These are phyloP conservation scores for Saccharomyces mikatae DNA, from an alignment of 805 yeast species.

Conservation along the genomic window DNA sequence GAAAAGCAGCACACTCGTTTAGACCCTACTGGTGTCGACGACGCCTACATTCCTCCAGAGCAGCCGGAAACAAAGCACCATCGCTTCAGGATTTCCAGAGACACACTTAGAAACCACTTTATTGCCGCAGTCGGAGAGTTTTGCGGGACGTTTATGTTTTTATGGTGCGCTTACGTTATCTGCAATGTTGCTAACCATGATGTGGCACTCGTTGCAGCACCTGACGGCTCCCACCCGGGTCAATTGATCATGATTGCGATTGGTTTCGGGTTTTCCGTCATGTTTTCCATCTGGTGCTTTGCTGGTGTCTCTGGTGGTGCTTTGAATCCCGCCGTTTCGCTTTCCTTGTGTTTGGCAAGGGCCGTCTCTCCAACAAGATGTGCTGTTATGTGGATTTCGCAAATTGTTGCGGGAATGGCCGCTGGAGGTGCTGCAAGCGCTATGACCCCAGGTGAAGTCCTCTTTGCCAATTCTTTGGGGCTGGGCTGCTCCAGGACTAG, in stretches of 20 bases:
- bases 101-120: constrained; percentile 47
- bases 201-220: constrained; percentile 23
- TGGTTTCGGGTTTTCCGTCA: constrained; percentile 81
- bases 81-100: constrained; percentile 34
- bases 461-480: constrained; percentile 65
- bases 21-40: not conserved
- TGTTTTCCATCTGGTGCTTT: constrained; percentile 33
- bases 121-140: constrained; percentile 75
- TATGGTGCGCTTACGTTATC: constrained; percentile 74
- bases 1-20: not conserved
- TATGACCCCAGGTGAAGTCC: constrained; percentile 72
- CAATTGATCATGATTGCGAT: constrained; percentile 71
- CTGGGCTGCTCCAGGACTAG: constrained; percentile 63
- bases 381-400: constrained; percentile 53
- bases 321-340: constrained; percentile 82
- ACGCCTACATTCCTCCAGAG: not conserved
- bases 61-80: constrained; percentile 13
- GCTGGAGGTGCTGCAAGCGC: constrained; percentile 87
- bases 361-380: constrained; percentile 72
- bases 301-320: constrained; percentile 81
- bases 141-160: constrained; percentile 76
- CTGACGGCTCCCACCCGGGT: constrained; percentile 48
- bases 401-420: constrained; percentile 79
- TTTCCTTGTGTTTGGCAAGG: constrained; percentile 60
- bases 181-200: constrained; percentile 75